Evolutionary conservation across 495 filamentous ascomycete genomes (phyloP).

Genomic region (Hyaloscypha variabilis): DNA sequence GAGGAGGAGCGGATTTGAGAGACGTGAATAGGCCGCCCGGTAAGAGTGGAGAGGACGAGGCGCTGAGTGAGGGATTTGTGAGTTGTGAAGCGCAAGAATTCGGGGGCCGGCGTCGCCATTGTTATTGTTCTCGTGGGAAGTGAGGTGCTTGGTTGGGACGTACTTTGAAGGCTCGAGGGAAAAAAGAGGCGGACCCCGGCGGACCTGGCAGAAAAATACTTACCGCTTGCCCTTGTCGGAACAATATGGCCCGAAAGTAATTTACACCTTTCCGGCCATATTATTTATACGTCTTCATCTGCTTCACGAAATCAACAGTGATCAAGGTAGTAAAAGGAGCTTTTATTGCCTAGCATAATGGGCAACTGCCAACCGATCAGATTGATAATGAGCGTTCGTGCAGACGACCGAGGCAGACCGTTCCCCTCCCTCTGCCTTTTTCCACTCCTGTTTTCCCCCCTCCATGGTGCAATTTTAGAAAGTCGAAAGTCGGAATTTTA

Average conservation of each 20-base stretch:
- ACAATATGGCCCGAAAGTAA: too few species aligned
- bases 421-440: not conserved
- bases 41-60: constrained; percentile 88
- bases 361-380: constrained; percentile 21
- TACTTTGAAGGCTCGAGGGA: not conserved
- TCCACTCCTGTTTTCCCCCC: constrained; percentile 6
- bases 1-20: constrained; percentile 90
- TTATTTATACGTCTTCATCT: not conserved
- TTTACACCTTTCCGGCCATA: too few species aligned
- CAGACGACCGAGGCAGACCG: constrained; percentile 20
- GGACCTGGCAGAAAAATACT: too few species aligned
- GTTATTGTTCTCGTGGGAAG: not conserved
- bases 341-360: constrained; percentile 31
- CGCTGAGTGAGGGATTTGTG: constrained; percentile 83
- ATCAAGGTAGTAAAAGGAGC: not conserved
- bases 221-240: too few species aligned
- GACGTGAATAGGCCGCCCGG: constrained; percentile 85
- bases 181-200: too few species aligned
- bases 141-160: not conserved
- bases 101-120: constrained; percentile 37
- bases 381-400: constrained; percentile 29
- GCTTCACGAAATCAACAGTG: not conserved
- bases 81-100: constrained; percentile 69
- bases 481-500: constrained; percentile 27
- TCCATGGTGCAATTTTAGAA: constrained; percentile 28